Evolutionary conservation across 2,329 filamentous ascomycete species (phyloP).

Genomic region (Dactylonectria estremocensis): DNA sequence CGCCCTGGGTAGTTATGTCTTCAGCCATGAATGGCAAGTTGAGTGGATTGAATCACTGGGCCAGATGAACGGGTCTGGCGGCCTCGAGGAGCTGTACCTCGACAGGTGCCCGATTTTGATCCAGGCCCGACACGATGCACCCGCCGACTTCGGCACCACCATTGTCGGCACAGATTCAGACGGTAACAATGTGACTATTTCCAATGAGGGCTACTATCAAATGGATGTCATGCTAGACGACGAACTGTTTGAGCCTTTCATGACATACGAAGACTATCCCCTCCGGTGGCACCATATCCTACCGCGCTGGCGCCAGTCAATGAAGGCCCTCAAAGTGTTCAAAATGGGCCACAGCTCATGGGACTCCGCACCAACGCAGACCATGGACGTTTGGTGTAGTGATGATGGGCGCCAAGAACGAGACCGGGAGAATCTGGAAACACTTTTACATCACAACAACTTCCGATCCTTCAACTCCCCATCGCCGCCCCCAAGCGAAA

Average conservation of each 20-base stretch:
- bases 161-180: conserved; percentile 6
- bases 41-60: conserved; percentile 60
- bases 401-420: neutral
- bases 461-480: conserved; percentile 23
- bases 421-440: neutral
- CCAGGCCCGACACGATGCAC: conserved; percentile 25
- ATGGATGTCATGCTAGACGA: conserved; percentile 14
- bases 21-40: conserved; percentile 61
- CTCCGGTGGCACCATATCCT: conserved; percentile 27
- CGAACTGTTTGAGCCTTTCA: conserved; percentile 8
- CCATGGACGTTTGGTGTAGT: conserved; percentile 3
- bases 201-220: conserved; percentile 22
- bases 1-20: conserved; percentile 57
- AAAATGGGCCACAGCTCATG: conserved; percentile 20
- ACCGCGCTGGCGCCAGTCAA: conserved; percentile 8
- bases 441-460: conserved; percentile 18
- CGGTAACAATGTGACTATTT: conserved; percentile 8
- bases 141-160: neutral
- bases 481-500: conserved; percentile 1
- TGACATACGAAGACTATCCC: conserved; percentile 6
- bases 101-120: conserved; percentile 57
- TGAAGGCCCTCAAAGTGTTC: conserved; percentile 26
- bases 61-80: conserved; percentile 41
- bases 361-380: conserved; percentile 8
- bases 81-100: conserved; percentile 59